Conservation (phyloP, 83 land plant species). For the Isoetes engelmannii region DNA sequence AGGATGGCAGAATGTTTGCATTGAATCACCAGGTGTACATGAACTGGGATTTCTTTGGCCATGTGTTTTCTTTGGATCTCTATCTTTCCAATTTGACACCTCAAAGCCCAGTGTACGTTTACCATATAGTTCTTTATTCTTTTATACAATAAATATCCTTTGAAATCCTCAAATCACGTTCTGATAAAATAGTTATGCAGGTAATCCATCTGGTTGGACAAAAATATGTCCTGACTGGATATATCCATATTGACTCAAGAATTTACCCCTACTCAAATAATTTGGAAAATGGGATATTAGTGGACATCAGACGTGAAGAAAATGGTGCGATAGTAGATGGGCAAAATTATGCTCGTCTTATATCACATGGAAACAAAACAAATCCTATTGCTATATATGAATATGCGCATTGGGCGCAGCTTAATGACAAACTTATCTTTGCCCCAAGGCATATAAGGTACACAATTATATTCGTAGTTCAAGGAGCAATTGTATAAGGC, state of each 20-base stretch:
- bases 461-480: neutral
- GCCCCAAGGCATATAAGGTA: constrained; percentile 61
- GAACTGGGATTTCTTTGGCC: constrained; percentile 63
- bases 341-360: constrained; percentile 32
- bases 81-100: constrained; percentile 53
- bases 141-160: neutral
- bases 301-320: constrained; percentile 39
- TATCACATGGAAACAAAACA: constrained; percentile 31
- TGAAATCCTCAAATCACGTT: neutral
- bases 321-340: constrained; percentile 26
- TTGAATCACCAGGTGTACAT: constrained; percentile 66
- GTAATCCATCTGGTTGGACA: constrained; percentile 62
- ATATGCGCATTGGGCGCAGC: constrained; percentile 68
- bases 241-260: constrained; percentile 48
- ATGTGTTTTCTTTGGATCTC: constrained; percentile 71
- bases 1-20: constrained; percentile 64
- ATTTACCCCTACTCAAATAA: constrained; percentile 21
- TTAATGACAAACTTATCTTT: constrained; percentile 56
- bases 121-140: neutral
- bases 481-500: too few relatives aligned
- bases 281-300: constrained; percentile 39
- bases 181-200: constrained; percentile 26
- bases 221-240: constrained; percentile 74
- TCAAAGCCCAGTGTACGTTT: constrained; percentile 27
- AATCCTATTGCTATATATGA: constrained; percentile 36